phyloP scores from a whole-genome alignment of 495 filamentous ascomycete genomes.

The Penicillium bialowiezense region DNA sequence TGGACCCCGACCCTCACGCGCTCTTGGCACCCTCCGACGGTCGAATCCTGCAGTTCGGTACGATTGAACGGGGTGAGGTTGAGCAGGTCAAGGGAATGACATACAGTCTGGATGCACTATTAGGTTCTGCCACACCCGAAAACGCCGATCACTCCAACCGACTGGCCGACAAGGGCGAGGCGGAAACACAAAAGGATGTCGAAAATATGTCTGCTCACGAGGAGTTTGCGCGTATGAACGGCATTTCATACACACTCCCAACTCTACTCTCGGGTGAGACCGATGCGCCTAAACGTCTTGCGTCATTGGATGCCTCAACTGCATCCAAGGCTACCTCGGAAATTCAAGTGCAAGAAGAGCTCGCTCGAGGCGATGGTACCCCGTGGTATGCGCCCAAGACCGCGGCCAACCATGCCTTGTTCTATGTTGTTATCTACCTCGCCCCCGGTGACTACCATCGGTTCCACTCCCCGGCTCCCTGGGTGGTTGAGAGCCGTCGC shows the following conservation, averaged over 20 bases:
- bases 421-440: conserved; percentile 96
- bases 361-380: conserved; percentile 64
- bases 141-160: conserved; percentile 40
- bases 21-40: conserved; percentile 89
- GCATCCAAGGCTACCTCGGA: conserved; percentile 65
- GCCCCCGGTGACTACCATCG: conserved; percentile 98
- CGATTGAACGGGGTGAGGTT: conserved; percentile 88
- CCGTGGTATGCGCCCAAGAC: conserved; percentile 77
- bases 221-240: conserved; percentile 94
- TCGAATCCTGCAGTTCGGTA: conserved; percentile 84
- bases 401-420: conserved; percentile 62
- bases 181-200: conserved; percentile 30
- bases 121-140: conserved; percentile 61
- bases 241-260: conserved; percentile 94
- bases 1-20: conserved; percentile 75
- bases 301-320: conserved; percentile 62
- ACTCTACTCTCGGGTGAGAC: conserved; percentile 75
- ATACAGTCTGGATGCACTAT: conserved; percentile 88
- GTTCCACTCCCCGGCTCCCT: conserved; percentile 90
- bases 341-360: conserved; percentile 76
- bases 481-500: conserved; percentile 87
- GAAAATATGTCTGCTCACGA: conserved; percentile 68
- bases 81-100: conserved; percentile 99
- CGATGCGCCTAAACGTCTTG: conserved; percentile 26
- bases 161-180: conserved; percentile 29